These are phyloP conservation scores for Fraxinus cuspidata DNA, from an alignment of 257 asterid species.

Conservation along the genomic window DNA sequence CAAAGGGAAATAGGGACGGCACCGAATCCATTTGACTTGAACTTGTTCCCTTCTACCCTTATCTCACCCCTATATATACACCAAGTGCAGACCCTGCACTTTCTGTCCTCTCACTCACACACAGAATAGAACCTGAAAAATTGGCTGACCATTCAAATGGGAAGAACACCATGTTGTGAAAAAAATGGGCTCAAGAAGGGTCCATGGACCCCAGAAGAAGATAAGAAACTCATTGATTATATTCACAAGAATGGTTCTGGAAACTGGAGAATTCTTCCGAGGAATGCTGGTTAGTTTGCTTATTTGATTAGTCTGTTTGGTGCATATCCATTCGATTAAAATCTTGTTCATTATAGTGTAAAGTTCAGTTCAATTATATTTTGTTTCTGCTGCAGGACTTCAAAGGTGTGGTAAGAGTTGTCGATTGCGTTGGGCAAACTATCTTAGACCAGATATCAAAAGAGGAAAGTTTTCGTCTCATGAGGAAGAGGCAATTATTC, in stretches of 20 bases:
- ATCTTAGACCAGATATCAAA: constrained; percentile 48
- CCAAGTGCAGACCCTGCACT: background rate
- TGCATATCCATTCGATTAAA: background rate
- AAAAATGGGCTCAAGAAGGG: constrained; percentile 63
- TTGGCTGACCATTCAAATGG: constrained; percentile 33
- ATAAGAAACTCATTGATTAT: constrained; percentile 56
- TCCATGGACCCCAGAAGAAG: constrained; percentile 73
- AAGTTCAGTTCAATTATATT: background rate
- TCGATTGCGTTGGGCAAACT: constrained; percentile 48
- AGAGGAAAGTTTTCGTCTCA: constrained; percentile 46
- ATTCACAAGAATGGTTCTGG: constrained; percentile 57
- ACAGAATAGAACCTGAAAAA: too few relatives aligned
- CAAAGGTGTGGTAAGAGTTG: constrained; percentile 58
- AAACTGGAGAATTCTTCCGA: constrained; percentile 67
- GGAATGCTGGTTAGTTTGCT: constrained; percentile 49
- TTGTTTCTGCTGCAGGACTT: constrained; percentile 27
- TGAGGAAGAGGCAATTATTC: constrained; percentile 51
- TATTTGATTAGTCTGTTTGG: too few relatives aligned
- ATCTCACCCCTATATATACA: constrained; percentile 9
- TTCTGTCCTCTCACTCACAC: background rate
- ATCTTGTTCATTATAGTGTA: background rate
- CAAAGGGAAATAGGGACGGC: constrained; percentile 46
- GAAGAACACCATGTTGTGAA: constrained; percentile 68
- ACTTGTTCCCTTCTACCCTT: background rate
- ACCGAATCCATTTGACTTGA: constrained; percentile 33